These are phyloP conservation scores for Suhomyces sp. DNA, from an alignment of 805 yeast genomes.

Conservation along the genomic window DNA sequence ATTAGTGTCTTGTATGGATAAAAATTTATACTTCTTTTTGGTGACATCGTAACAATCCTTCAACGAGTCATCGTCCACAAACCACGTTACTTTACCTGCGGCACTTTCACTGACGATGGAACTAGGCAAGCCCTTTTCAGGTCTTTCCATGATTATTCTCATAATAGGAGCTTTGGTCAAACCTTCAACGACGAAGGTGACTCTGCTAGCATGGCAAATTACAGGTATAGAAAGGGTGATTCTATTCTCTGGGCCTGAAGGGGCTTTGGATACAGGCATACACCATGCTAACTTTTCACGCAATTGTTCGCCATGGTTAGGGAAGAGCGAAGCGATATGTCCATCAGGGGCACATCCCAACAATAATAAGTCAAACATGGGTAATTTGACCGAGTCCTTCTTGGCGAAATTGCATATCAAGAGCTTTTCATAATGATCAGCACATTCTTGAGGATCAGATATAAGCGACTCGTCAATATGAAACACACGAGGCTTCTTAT, in stretches of 20 bases:
- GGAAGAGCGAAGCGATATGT: conserved; percentile 94
- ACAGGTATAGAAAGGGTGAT: conserved; percentile 92
- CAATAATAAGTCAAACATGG: conserved; percentile 86
- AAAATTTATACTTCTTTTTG: conserved; percentile 66
- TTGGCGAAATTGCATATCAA: conserved; percentile 89
- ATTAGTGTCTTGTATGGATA: conserved; percentile 24
- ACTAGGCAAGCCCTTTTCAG: conserved; percentile 93
- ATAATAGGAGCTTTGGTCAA: conserved; percentile 91
- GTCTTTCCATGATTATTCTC: conserved; percentile 90
- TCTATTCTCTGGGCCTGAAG: conserved; percentile 81
- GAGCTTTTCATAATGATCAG: conserved; percentile 86
- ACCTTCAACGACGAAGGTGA: conserved; percentile 95
- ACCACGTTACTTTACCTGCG: conserved; percentile 97
- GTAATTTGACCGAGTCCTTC: conserved; percentile 92
- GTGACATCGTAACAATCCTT: conserved; percentile 70
- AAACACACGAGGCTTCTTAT: conserved; percentile 64
- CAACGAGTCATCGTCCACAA: conserved; percentile 91
- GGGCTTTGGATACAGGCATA: conserved; percentile 88
- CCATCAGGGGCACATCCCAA: conserved; percentile 99
- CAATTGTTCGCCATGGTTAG: conserved; percentile 77
- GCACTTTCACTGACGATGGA: conserved; percentile 92
- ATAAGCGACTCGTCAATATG: conserved; percentile 79
- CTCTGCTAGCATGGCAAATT: conserved; percentile 87
- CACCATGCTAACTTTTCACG: conserved; percentile 95
- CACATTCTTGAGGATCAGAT: conserved; percentile 84